Evolutionary conservation across 1,284 basidiomycete species (phyloP).

Genomic region (Salmacisia buchloeana): DNA sequence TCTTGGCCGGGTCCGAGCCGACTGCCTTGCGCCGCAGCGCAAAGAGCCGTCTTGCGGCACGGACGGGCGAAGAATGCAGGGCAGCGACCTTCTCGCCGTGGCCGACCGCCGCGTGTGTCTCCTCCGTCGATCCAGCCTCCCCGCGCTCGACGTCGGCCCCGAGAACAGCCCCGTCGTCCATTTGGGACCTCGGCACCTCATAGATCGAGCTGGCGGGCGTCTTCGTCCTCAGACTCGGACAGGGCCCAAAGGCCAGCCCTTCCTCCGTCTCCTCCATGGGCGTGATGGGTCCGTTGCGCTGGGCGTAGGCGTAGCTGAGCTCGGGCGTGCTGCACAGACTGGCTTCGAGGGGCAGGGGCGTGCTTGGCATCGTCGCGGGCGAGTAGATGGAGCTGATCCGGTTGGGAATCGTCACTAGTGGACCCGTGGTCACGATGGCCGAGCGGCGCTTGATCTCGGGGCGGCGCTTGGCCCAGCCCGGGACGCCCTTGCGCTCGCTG

Average conservation of each 20-base stretch:
- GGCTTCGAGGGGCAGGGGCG: neutral
- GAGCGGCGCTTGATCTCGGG: neutral
- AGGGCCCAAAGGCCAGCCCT: neutral
- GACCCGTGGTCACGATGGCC: neutral
- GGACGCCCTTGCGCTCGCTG: neutral
- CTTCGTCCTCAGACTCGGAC: too few species aligned
- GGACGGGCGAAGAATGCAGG: too few species aligned
- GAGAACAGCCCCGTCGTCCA: too few species aligned
- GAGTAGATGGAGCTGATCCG: neutral
- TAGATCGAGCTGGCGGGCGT: neutral
- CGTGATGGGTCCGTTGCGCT: neutral
- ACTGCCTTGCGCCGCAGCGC: too few species aligned
- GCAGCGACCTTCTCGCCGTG: too few species aligned
- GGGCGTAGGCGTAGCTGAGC: neutral
- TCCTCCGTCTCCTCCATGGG: neutral
- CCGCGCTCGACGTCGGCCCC: too few species aligned
- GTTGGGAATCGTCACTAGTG: neutral
- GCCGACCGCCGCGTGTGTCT: too few species aligned
- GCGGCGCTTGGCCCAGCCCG: neutral
- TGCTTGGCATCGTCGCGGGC: neutral
- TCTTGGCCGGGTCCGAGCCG: too few species aligned
- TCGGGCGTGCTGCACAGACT: neutral
- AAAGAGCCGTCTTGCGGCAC: too few species aligned
- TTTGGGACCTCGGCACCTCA: too few species aligned
- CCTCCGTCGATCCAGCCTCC: too few species aligned